phyloP scores from a whole-genome alignment of 2,329 filamentous ascomycete species.

The Blastomyces silverae region DNA sequence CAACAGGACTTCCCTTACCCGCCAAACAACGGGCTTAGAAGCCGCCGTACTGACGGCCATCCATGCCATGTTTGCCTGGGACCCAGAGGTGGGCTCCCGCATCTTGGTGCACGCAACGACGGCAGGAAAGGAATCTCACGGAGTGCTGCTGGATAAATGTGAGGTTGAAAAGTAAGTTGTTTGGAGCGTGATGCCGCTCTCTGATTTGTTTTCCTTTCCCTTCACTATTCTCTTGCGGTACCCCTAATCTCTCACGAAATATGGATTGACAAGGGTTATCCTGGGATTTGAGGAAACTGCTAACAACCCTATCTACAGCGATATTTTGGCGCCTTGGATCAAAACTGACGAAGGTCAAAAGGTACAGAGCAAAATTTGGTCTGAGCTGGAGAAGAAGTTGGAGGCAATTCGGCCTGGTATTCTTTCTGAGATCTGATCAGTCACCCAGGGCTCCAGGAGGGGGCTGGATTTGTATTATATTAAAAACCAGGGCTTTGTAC shows the following conservation, averaged over 20 bases:
- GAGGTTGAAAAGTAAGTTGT: constrained; percentile 18
- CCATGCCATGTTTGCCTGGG: constrained; percentile 18
- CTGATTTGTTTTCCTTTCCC: neutral
- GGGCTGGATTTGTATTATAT: neutral
- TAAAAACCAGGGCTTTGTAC: neutral
- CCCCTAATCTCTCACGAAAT: neutral
- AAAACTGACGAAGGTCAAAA: constrained; percentile 14
- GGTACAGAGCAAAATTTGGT: constrained; percentile 17
- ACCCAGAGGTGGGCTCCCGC: constrained; percentile 22
- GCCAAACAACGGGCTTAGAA: constrained; percentile 13
- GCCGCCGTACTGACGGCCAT: constrained; percentile 10
- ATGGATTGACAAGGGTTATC: neutral
- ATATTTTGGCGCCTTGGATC: constrained; percentile 14
- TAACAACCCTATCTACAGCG: constrained; percentile 1
- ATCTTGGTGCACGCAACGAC: constrained; percentile 22
- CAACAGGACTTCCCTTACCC: constrained; percentile 21
- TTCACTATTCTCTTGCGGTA: neutral
- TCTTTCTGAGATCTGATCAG: constrained; percentile 4
- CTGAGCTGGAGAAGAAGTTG: constrained; percentile 18
- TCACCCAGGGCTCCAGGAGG: neutral
- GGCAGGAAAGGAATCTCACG: constrained; percentile 19
- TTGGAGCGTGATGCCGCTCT: too few species aligned
- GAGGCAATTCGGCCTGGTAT: constrained; percentile 16
- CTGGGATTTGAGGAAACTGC: neutral
- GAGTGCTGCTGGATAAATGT: constrained; percentile 16